phyloP scores from a whole-genome alignment of 2,329 filamentous ascomycete species.

The Sporothrix luriei region DNA sequence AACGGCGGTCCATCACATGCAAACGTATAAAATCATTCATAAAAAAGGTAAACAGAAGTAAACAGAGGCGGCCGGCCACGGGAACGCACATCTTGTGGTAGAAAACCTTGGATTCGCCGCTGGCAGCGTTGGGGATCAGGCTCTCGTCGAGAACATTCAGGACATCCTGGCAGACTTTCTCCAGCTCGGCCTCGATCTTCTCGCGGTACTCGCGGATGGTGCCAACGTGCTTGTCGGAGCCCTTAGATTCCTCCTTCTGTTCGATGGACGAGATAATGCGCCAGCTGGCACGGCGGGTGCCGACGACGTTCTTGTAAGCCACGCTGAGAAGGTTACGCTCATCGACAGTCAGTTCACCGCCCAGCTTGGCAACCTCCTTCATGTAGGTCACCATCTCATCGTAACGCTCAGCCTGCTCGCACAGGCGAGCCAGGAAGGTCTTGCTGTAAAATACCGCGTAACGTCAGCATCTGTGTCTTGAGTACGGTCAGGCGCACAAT shows the following conservation, averaged over 20 bases:
- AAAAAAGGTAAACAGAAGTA: no score
- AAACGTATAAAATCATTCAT: no score
- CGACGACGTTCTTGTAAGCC: constrained; percentile 99
- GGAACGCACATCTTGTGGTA: constrained; percentile 99
- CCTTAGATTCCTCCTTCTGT: constrained; percentile 99
- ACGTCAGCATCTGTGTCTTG: constrained; percentile 26
- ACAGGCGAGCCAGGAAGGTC: constrained; percentile 99
- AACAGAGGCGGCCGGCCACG: no score
- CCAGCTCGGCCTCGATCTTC: constrained; percentile 96
- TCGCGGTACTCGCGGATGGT: constrained; percentile 98
- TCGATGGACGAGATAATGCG: constrained; percentile 99
- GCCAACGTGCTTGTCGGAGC: constrained; percentile 84
- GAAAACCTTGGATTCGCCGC: constrained; percentile 98
- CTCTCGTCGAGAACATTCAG: constrained; percentile 91
- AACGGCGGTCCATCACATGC: no score
- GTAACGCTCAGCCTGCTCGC: constrained; percentile 99
- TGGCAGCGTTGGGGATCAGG: constrained; percentile 91
- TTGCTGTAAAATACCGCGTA: constrained; percentile 64
- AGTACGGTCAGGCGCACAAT: not conserved
- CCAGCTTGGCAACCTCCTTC: constrained; percentile 97
- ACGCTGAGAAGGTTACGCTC: constrained; percentile 98
- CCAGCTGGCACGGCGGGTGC: constrained; percentile 97
- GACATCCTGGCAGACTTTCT: constrained; percentile 97
- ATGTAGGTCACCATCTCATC: constrained; percentile 99
- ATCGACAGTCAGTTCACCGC: constrained; percentile 82